A percentile compares a stretch with the other conserved stretches of the same genome.
These are phyloP conservation scores for Linnemannia schmuckeri DNA, from an alignment of 192 early-diverging fungal genomes.

Conservation along the genomic window DNA sequence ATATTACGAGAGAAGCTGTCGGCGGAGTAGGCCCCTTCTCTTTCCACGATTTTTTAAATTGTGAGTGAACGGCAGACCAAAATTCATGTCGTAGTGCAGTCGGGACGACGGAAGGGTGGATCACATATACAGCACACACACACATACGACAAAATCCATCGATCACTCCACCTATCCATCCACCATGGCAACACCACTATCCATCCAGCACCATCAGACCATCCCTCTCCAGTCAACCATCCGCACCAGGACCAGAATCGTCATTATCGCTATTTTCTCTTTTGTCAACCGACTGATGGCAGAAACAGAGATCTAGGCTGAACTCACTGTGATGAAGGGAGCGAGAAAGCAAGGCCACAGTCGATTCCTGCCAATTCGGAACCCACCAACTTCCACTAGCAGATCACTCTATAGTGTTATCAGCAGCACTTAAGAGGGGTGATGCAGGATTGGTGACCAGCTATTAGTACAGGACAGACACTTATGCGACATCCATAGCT, in stretches of 20 bases:
- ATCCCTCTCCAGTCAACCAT: not conserved
- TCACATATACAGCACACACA: not conserved
- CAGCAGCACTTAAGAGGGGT: not conserved
- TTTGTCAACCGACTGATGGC: not conserved
- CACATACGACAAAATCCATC: not conserved
- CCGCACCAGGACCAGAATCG: not conserved
- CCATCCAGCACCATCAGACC: not conserved
- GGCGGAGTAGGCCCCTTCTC: slow-evolving; percentile 9
- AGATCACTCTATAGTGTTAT: not conserved
- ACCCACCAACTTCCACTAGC: not conserved
- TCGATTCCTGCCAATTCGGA: not conserved
- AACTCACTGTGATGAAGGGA: not conserved
- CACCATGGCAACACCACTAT: not conserved
- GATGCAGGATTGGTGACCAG: not conserved
- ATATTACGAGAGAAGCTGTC: not conserved
- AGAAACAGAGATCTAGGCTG: not conserved
- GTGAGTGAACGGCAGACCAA: slow-evolving; percentile 11
- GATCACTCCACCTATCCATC: slow-evolving; percentile 3
- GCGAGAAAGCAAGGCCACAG: not conserved
- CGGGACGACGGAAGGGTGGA: not conserved
- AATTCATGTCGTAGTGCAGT: not conserved
- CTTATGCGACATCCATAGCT: not conserved
- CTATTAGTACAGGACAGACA: not conserved
- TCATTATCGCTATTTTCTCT: not conserved
- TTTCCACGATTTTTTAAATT: slow-evolving; percentile 13